Evolutionary conservation across 352 stramenopile species (phyloP), one percentile per base, ranked within the genome.

Genomic region (Pythium monospermum): DNA sequence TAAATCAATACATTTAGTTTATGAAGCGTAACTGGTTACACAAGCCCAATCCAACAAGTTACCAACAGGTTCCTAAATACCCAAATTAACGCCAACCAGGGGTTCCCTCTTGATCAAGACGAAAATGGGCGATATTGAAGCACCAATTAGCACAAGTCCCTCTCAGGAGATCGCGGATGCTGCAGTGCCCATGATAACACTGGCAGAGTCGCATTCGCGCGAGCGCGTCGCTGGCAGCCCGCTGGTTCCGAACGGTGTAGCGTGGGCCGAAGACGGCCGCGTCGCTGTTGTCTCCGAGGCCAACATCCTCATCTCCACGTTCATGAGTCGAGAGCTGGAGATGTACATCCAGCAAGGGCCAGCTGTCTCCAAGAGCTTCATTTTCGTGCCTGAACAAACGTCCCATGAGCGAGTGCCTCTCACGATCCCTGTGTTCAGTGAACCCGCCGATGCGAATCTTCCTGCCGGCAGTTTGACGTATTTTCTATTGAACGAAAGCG

Each of bases 291-390:
- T 91, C 25, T 82, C 76, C 11, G 79, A 93, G 52, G 60, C 77
- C 5, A 88, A 66, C 55, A 59, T 93, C n/a, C 53, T 91, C 23
- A 80, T 93, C 53, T 76, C 80, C 31, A 91, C 77, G 18, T 93
- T 90, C 57, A 60, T 74, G 48, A 90, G 73, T 50, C 77, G 76
- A 32, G 79, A 93, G 43, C 69, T 93, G 36, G 78, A 89, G 53
- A 81, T 90, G 66, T 93, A 84, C 55, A 67, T 91, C 58, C 77
- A 85, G 40, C 64, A 87, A 53, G 70, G 66, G n/a, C 79, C 83
- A 4, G 71, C 73, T 4, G 66, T 93, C 45, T 90, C 83, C 50
- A 89, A 90, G 61, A 85, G 76, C 68, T 88, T 88, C 43, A 71
- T 93, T n/a, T 85, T 89, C 37, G 55, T 83, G 46, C 75, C 79